phyloP scores from a whole-genome alignment of 805 yeast species.

The Pichia thaimueangensis region DNA sequence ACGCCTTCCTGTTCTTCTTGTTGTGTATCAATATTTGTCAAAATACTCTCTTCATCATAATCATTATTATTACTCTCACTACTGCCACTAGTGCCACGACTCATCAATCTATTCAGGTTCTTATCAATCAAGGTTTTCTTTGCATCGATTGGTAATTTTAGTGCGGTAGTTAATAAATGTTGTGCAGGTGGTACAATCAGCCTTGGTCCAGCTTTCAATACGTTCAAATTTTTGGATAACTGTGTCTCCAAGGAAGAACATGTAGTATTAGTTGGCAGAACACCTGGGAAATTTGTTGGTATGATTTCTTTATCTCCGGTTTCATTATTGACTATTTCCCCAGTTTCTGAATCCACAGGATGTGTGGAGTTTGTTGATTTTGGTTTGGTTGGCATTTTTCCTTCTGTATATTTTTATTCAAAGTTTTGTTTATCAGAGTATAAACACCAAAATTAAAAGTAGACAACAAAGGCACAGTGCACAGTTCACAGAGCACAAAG shows the following conservation, averaged over 20 bases:
- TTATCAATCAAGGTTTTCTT: background rate
- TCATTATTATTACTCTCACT: background rate
- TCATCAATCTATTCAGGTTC: background rate
- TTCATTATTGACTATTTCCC: background rate
- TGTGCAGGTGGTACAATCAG: background rate
- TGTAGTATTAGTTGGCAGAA: too few relatives aligned
- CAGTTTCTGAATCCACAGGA: too few relatives aligned
- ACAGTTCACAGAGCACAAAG: too few relatives aligned
- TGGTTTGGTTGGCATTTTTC: too few relatives aligned
- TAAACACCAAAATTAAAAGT: too few relatives aligned
- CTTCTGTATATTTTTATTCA: too few relatives aligned
- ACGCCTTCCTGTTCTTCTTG: background rate
- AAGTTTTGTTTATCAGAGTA: too few relatives aligned
- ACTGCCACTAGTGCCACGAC: background rate
- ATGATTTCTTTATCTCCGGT: too few relatives aligned
- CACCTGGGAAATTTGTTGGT: too few relatives aligned
- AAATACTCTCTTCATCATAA: background rate
- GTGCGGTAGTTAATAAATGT: slow-evolving; percentile 1
- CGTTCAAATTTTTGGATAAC: background rate
- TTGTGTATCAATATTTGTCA: background rate
- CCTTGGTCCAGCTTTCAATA: slow-evolving; percentile 2
- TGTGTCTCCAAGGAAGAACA: background rate
- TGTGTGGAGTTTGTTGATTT: too few relatives aligned
- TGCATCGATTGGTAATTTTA: background rate
- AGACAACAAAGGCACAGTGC: too few relatives aligned